Evolutionary conservation across 371 early-diverging fungal species (phyloP).

Genomic region (Mortierella sp.): DNA sequence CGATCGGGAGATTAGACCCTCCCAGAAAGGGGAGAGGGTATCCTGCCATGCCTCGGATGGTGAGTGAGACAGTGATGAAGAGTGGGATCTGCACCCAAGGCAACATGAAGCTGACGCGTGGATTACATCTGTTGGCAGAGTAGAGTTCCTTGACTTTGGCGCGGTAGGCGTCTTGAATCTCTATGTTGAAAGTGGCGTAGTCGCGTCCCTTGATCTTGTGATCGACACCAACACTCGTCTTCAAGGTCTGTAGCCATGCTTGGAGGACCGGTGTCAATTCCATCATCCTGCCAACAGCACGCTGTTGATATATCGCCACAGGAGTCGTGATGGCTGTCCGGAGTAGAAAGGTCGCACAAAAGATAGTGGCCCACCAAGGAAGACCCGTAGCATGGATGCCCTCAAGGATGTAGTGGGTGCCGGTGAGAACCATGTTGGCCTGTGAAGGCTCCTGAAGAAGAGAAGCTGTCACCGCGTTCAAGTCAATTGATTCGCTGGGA

Average conservation of each 20-base stretch:
- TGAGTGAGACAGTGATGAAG: slow-evolving; percentile 79
- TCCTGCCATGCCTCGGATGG: slow-evolving; percentile 77
- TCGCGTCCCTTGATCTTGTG: slow-evolving; percentile 60
- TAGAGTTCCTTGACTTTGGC: slow-evolving; percentile 73
- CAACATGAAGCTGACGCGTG: slow-evolving; percentile 73
- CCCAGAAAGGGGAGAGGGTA: slow-evolving; percentile 71
- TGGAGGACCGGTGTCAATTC: slow-evolving; percentile 74
- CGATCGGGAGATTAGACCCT: slow-evolving; percentile 52
- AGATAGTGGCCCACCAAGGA: slow-evolving; percentile 84
- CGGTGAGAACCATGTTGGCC: slow-evolving; percentile 59
- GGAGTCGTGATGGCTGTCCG: slow-evolving; percentile 79
- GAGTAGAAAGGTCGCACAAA: slow-evolving; percentile 70
- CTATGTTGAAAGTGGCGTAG: slow-evolving; percentile 64
- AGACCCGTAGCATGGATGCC: slow-evolving; percentile 63
- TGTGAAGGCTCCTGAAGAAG: slow-evolving; percentile 41
- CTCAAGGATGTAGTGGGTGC: slow-evolving; percentile 63
- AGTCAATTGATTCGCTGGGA: background rate
- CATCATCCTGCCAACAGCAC: slow-evolving; percentile 70
- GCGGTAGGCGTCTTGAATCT: slow-evolving; percentile 71
- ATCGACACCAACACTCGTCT: slow-evolving; percentile 63
- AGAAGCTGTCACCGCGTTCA: background rate
- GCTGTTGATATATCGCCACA: slow-evolving; percentile 81
- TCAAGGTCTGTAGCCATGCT: slow-evolving; percentile 75
- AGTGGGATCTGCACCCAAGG: slow-evolving; percentile 86
- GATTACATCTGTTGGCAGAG: slow-evolving; percentile 71